Evolutionary conservation across 495 filamentous ascomycete species (phyloP), one percentile per base, ranked within the genome.

Genomic region (Lindgomyces ingoldianus): DNA sequence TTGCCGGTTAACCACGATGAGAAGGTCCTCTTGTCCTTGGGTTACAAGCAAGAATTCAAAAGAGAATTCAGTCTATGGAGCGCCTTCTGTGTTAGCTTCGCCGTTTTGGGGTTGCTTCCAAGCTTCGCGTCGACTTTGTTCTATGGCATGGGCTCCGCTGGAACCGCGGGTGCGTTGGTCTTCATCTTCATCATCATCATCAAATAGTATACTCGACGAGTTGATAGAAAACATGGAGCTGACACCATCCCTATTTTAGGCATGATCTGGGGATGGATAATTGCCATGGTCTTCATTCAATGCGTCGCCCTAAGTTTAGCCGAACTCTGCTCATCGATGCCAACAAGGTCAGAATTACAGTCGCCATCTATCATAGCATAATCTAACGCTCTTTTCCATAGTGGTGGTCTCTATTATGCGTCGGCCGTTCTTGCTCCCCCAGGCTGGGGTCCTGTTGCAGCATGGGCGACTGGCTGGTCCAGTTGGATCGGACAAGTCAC

Each of bases 321-420:
- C 4, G 69, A 71, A 54, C 62, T 71, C 30, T 61, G 67, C 16
- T 63, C 66, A 6, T 67, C 69, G 8, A 47, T 69, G 56, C 69
- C 66, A 19, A 74, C 73, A 3, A 4, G 75, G 75, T 12, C 75
- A 75, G 55, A 72, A 71, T 45, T 72, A 68, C 70, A 53, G 58
- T 18, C 74, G 72, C 56, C 68, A 67, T 27, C 56, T 74, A 1
- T 73, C 72, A 12, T 73, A 73, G n/a, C 44, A 65, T 25, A 47
- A 70, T 62, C 73, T 59, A 21, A 59, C 19, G 56, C 11, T 14
- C 8, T 44, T 59, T 44, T 27, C 42, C 44, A 46, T 51, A 29
- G 9, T 42, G 57, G 12, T 51, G 57, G 57, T 49, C 44, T 59
- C 56, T 47, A 19, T 30, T 51, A 51, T 29, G 19, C 21, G 48